Evolutionary conservation across 257 asterid species (phyloP), one percentile per base, ranked within the genome.

Genomic region (Knoxia roxburghii): DNA sequence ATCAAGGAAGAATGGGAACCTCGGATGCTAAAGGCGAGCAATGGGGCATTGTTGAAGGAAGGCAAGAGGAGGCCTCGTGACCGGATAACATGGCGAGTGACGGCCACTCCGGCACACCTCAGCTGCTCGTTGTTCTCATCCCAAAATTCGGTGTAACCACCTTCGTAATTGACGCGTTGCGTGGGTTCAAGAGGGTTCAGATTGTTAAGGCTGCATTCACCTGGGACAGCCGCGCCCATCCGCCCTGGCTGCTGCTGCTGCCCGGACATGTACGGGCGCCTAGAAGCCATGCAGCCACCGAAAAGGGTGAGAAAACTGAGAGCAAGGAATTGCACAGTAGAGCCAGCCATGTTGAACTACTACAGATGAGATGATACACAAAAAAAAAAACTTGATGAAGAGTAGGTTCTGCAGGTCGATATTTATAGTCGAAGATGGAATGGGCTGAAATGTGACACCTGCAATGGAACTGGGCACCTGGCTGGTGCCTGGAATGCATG

Each of bases 101-200:
- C 75, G 1, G 65, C 43, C 6, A 65, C 79, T n/a, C 79, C 79
- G 0, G 72, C 79, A 40, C 79, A 75, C 17, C 30, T 39, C 29
- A 75, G 2, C 24, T 69, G 75, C 18, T 35, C 50, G 1, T 68
- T 49, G 13, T 69, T 64, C 27, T 41, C 64, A 15, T 75, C 79
- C 75, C 75, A 75, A n/a, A 63, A 15, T 20, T 75, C 75, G 3
- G 55, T 69, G 33, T 2, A 15, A 26, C 79, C 79, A 0, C 70
- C 79, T 20, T 75, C 79, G n/a, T 70, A 57, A 49, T 56, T 18
- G 20, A 69, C 7, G 0, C 59, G 45, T 2, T 32, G 29, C 1
- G 4, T 10, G 30, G 79, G 75, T 21, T 75, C 75, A 27, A 54
- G 67, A 0, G 79, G 71, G 6, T 58, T 64, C 32, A 75, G 61